Conservation (phyloP, 257 asterid genomes). For the Jaltomata sinuosa region DNA sequence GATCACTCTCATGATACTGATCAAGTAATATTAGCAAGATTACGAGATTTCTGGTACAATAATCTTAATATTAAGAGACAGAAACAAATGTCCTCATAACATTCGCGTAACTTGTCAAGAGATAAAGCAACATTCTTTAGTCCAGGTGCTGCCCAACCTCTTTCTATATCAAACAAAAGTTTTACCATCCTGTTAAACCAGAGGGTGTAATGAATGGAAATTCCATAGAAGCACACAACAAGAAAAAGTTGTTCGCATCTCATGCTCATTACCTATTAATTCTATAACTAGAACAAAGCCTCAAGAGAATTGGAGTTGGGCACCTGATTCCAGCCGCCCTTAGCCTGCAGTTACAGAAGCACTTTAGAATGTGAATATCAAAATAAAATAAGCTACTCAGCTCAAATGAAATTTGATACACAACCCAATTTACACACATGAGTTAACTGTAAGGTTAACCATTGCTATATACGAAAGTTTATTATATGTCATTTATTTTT, state of each 20-base stretch:
- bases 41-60: not conserved
- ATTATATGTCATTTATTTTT: not conserved
- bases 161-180: constrained; percentile 37
- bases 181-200: not conserved
- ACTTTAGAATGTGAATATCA: not conserved
- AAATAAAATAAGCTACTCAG: not conserved
- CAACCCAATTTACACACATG: not conserved
- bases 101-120: constrained; percentile 75
- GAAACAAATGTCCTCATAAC: constrained; percentile 67
- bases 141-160: constrained; percentile 99
- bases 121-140: constrained; percentile 94
- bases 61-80: not conserved
- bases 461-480: not conserved
- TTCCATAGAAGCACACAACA: not conserved
- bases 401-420: not conserved
- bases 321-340: constrained; percentile 92
- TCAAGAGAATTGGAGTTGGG: constrained; percentile 73
- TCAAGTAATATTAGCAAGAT: not conserved
- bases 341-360: constrained; percentile 43
- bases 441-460: not conserved
- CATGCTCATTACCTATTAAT: constrained; percentile 57
- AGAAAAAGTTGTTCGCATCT: not conserved
- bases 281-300: constrained; percentile 96
- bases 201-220: not conserved
- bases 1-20: not conserved